Evolutionary conservation across 2,329 filamentous ascomycete species (phyloP).

Genomic region (Harringtonia lauricola): DNA sequence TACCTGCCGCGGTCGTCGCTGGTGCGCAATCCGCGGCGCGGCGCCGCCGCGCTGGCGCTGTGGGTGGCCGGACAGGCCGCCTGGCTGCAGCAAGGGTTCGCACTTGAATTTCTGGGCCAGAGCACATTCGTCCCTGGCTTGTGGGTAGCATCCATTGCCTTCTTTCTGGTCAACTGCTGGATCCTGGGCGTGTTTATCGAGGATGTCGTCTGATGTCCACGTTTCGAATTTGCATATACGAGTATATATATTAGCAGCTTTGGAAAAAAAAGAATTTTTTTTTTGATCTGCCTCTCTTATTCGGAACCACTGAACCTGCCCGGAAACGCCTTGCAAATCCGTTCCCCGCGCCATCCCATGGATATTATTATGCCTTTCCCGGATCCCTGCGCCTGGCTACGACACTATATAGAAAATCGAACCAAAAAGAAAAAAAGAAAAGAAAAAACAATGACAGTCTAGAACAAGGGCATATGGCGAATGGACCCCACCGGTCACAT

Average conservation of each 20-base stretch:
- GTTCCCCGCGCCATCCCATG: too few relatives aligned
- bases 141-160: constrained; percentile 62
- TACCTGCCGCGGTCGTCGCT: constrained; percentile 77
- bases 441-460: neutral
- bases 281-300: too few relatives aligned
- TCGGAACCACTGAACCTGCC: too few relatives aligned
- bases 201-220: constrained; percentile 37
- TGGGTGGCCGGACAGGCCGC: constrained; percentile 69
- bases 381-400: neutral
- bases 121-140: constrained; percentile 82
- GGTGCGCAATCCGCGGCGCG: constrained; percentile 46
- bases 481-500: constrained; percentile 10
- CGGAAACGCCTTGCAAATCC: too few relatives aligned
- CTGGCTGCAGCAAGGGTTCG: constrained; percentile 67
- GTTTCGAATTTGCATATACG: too few relatives aligned
- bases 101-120: constrained; percentile 66
- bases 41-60: constrained; percentile 51
- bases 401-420: neutral
- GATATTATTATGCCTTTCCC: too few relatives aligned
- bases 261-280: neutral
- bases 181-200: constrained; percentile 69
- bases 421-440: neutral
- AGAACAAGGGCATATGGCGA: constrained; percentile 1
- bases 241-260: too few relatives aligned
- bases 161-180: constrained; percentile 82